Percentiles rank a stretch among this genome's conserved stretches.
phyloP scores from a whole-genome alignment of 2,329 filamentous ascomycete species.

The Talaromyces amestolkiae region DNA sequence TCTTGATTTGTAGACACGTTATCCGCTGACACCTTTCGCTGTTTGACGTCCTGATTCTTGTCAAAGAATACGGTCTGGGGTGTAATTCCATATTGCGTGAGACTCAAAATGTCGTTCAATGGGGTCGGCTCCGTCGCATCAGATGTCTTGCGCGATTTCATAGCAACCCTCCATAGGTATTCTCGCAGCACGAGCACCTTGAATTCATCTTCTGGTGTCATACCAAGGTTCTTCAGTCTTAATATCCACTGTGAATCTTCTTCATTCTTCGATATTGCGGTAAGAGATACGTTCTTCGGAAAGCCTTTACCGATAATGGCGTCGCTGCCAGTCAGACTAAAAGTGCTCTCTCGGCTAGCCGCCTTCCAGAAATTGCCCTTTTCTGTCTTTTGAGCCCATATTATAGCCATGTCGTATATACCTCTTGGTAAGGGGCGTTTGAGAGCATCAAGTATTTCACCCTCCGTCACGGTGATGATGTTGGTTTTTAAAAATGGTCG shows the following conservation, averaged over 20 bases:
- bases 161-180: slow-evolving; percentile 84
- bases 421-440: slow-evolving; percentile 76
- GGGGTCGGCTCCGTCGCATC: slow-evolving; percentile 37
- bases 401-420: slow-evolving; percentile 79
- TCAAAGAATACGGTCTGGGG: slow-evolving; percentile 93
- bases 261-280: slow-evolving; percentile 70
- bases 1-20: slow-evolving; percentile 33
- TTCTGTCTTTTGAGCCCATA: slow-evolving; percentile 80
- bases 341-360: slow-evolving; percentile 66
- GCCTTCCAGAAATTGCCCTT: slow-evolving; percentile 85
- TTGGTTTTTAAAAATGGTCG: slow-evolving; percentile 76
- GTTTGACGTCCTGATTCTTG: slow-evolving; percentile 60
- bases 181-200: slow-evolving; percentile 84
- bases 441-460: slow-evolving; percentile 73
- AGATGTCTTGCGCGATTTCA: slow-evolving; percentile 61
- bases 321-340: slow-evolving; percentile 55
- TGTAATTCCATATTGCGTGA: slow-evolving; percentile 73
- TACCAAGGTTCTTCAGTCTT: slow-evolving; percentile 77
- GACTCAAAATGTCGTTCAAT: slow-evolving; percentile 68
- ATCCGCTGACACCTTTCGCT: slow-evolving; percentile 28
- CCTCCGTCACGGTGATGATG: slow-evolving; percentile 67
- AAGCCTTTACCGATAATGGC: slow-evolving; percentile 53
- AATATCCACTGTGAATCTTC: slow-evolving; percentile 94
- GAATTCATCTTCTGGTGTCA: slow-evolving; percentile 78
- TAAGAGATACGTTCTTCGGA: slow-evolving; percentile 58